Evolutionary conservation across 73 alveolate genomes (phyloP).

Genomic region (Paramecium pentaurelia): DNA sequence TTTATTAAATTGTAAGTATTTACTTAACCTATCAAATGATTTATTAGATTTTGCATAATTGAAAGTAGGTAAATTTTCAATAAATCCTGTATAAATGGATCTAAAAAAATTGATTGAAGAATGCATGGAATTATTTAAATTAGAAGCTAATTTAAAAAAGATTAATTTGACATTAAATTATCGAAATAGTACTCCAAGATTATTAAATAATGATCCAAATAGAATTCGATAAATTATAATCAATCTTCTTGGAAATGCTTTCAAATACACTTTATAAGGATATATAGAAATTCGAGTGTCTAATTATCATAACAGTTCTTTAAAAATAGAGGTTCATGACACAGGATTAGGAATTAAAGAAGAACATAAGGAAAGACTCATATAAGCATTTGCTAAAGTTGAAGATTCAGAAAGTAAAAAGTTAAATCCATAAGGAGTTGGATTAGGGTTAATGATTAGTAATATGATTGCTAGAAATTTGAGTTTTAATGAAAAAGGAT

Average conservation of each 20-base stretch:
- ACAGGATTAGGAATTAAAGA: constrained; percentile 54
- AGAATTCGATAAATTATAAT: constrained; percentile 38
- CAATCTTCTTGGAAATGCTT: constrained; percentile 52
- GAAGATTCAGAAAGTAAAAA: background rate
- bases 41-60: constrained; percentile 48
- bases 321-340: constrained; percentile 50
- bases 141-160: constrained; percentile 29
- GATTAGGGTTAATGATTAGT: constrained; percentile 51
- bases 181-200: background rate
- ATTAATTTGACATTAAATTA: background rate
- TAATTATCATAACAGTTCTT: background rate
- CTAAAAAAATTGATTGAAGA: constrained; percentile 17
- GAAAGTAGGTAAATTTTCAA: constrained; percentile 42
- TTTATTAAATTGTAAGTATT: background rate
- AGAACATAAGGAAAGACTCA: constrained; percentile 30
- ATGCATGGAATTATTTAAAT: constrained; percentile 26
- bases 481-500: background rate
- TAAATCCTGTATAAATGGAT: background rate
- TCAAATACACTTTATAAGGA: constrained; percentile 44
- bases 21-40: constrained; percentile 46
- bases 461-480: constrained; percentile 23
- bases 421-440: constrained; percentile 51
- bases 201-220: constrained; percentile 11
- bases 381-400: constrained; percentile 40
- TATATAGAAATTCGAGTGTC: background rate